Conservation (phyloP, 129 eudicot species). For the Daucus carota region DH1_v3.0 NC_030382.2:31315501-31316000, state of each 20-base stretch:
- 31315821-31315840: not conserved
- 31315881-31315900: not conserved
- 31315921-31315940: conserved; percentile 45
- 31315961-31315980: conserved; percentile 88
- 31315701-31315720: not conserved
- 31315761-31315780: not conserved
- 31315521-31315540: not conserved
- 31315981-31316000: conserved; percentile 79
- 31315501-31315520: not conserved
- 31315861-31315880: not conserved
- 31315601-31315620: not conserved
- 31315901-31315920: not conserved
- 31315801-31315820: not conserved
- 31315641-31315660: not conserved
- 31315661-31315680: not conserved
- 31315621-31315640: not conserved
- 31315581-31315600: not conserved
- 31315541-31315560: not conserved
- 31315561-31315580: not conserved
- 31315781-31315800: not conserved
- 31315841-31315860: not conserved
- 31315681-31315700: not conserved
- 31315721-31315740: not conserved
- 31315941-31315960: conserved; percentile 81
- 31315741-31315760: not conserved